A percentile compares a stretch with the other conserved stretches of the same genome.
Evolutionary conservation across 140 eudicot species (phyloP).

Genomic region (Ambrosia hybrid): DNA sequence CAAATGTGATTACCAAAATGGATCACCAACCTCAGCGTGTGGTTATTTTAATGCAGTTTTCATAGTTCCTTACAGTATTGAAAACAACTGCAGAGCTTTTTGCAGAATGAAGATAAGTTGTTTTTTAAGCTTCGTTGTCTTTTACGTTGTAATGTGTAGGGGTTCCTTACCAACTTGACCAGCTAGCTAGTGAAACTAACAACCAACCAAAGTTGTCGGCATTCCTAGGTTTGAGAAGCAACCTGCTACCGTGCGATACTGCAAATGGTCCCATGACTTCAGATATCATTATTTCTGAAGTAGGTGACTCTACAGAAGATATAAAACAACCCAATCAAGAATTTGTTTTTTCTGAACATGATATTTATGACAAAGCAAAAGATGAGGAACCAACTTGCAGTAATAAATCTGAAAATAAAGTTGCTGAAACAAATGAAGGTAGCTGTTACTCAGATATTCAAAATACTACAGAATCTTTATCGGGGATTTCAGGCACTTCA

Average conservation of each 20-base stretch:
- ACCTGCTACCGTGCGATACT: slow-evolving; percentile 27
- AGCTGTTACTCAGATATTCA: slow-evolving; percentile 32
- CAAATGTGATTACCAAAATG: too few relatives aligned
- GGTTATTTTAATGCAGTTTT: too few relatives aligned
- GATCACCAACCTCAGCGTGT: too few relatives aligned
- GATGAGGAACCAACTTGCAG: slow-evolving; percentile 40
- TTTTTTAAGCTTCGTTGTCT: background rate
- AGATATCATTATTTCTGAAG: slow-evolving; percentile 32
- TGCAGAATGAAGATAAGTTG: background rate
- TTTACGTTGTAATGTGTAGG: slow-evolving; percentile 46
- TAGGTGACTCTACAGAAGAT: slow-evolving; percentile 38
- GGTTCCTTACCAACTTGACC: slow-evolving; percentile 88
- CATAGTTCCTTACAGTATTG: background rate
- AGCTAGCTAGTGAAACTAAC: slow-evolving; percentile 56
- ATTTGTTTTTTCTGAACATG: slow-evolving; percentile 24
- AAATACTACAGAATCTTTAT: slow-evolving; percentile 37
- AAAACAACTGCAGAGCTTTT: too few relatives aligned
- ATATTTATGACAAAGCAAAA: slow-evolving; percentile 25
- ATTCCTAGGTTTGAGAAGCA: slow-evolving; percentile 49
- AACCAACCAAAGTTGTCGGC: slow-evolving; percentile 75
- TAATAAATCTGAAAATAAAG: slow-evolving; percentile 33
- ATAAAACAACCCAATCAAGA: slow-evolving; percentile 24
- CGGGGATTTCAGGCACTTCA: slow-evolving; percentile 36
- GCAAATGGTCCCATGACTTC: slow-evolving; percentile 20
- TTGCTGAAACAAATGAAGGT: slow-evolving; percentile 34